A percentile compares a stretch with the other conserved stretches of the same genome.
These are phyloP conservation scores for Suillus subalutaceus DNA, from an alignment of 768 basidiomycete genomes.

Conservation along the genomic window DNA sequence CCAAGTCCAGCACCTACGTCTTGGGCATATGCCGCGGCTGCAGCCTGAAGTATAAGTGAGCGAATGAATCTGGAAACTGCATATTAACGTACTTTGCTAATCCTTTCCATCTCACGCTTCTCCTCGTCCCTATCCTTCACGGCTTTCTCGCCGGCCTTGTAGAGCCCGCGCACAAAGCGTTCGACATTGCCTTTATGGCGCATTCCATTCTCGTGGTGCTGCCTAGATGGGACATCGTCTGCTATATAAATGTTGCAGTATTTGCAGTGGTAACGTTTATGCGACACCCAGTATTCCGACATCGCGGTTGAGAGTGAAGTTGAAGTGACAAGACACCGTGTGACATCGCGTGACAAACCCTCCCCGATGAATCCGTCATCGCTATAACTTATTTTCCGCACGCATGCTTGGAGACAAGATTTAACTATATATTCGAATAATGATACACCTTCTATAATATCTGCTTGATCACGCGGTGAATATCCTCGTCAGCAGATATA, in stretches of 20 bases:
- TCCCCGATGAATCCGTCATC: background rate
- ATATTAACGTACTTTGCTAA: constrained; percentile 67
- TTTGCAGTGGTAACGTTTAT: constrained; percentile 93
- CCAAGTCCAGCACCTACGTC: constrained; percentile 75
- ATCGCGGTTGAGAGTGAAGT: constrained; percentile 41
- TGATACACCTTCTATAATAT: constrained; percentile 6
- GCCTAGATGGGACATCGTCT: constrained; percentile 91
- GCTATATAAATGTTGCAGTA: constrained; percentile 98
- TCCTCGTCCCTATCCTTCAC: constrained; percentile 87
- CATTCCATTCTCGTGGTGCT: constrained; percentile 91
- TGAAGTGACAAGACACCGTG: background rate
- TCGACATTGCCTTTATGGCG: constrained; percentile 95
- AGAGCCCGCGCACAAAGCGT: constrained; percentile 87
- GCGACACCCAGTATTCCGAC: constrained; percentile 93
- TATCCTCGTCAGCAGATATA: constrained; percentile 52
- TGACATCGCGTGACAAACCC: background rate
- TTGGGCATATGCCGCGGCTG: constrained; percentile 75
- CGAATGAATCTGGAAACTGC: background rate
- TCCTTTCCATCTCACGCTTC: constrained; percentile 79
- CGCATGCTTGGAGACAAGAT: background rate
- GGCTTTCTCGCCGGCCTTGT: constrained; percentile 89
- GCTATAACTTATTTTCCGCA: background rate
- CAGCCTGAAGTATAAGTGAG: constrained; percentile 52
- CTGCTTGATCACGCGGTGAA: constrained; percentile 47
- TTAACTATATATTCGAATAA: background rate